Evolutionary conservation across 441 rosid genomes (phyloP), one percentile per base, ranked within the genome.

Genomic region (Capsella rubella): DNA sequence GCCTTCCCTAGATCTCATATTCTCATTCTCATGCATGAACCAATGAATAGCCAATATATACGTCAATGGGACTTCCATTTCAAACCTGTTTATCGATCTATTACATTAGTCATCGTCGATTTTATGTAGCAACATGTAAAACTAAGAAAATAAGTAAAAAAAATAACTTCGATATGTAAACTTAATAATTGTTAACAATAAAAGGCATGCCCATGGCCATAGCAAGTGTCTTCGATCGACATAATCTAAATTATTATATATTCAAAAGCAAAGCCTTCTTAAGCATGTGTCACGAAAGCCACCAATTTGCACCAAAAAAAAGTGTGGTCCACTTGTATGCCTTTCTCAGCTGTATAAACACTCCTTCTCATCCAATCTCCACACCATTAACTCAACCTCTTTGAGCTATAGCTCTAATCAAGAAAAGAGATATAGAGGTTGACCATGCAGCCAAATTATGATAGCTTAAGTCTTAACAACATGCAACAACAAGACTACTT

Each of bases 311-410:
- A 16, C 18, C 0, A 3, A 34, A 64, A 67, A 79, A 61, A 51
- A 34, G 14, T 58, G 64, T 82, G 83, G 90, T 87, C 79, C 78
- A 85, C 82, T 73, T 84, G 65, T 76, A 75, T 77, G 77, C 77
- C 83, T 82, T 80, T 75, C 76, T 67, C 65, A 53, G 85, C 85
- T 87, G 86, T 84, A 84, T 74, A 75, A 69, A 80, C 77, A 67
- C 60, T 42, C 40, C 74, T 65, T 86, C 84, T 78, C 82, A 67
- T 65, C 64, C 79, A 76, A 75, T 64, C 69, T 64, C 68, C 82
- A 58, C 77, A 58, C 77, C 88, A 81, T 73, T 65, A 57, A 47
- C 66, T 81, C 56, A 77, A 5, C 52, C 62, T 67, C 81, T 72
- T 54, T 46, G 65, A 71, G 49, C 67, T 64, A 70, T 21, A 8